Percentiles rank a stretch among this genome's conserved stretches.
Conservation (phyloP, 2,329 filamentous ascomycete species). For the Kalmusia sp. region DNA sequence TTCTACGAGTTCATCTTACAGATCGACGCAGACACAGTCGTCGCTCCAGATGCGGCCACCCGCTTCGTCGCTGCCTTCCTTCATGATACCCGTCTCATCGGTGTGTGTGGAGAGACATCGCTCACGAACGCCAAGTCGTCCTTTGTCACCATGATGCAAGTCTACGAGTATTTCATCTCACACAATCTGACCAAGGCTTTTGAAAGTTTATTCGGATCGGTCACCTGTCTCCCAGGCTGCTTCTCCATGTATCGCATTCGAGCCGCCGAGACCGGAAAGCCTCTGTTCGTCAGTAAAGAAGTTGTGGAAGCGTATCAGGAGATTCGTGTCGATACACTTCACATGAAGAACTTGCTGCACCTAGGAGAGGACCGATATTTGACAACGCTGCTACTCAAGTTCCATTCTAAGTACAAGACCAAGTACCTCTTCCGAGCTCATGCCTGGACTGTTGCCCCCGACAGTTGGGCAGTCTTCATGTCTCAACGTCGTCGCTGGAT, state of each 20-base stretch:
- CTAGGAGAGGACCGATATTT: slow-evolving; percentile 97
- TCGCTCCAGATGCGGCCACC: slow-evolving; percentile 86
- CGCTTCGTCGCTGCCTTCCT: slow-evolving; percentile 92
- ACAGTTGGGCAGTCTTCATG: slow-evolving; percentile 92
- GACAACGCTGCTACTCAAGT: slow-evolving; percentile 91
- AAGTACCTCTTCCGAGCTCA: slow-evolving; percentile 94
- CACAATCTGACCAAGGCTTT: slow-evolving; percentile 98
- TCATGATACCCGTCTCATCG: slow-evolving; percentile 91
- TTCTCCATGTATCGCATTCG: slow-evolving; percentile 99
- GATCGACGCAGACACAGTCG: slow-evolving; percentile 96
- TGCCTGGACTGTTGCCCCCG: slow-evolving; percentile 96
- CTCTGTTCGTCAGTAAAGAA: slow-evolving; percentile 92
- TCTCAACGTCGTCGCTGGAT: slow-evolving; percentile 99
- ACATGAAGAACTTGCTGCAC: slow-evolving; percentile 98
- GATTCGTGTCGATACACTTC: slow-evolving; percentile 94
- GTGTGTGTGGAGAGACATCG: slow-evolving; percentile 91
- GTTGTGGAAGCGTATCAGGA: slow-evolving; percentile 87
- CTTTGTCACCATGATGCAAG: slow-evolving; percentile 98
- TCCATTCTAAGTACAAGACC: slow-evolving; percentile 94
- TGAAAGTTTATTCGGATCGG: slow-evolving; percentile 94
- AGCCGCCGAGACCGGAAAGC: slow-evolving; percentile 91
- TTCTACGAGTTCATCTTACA: slow-evolving; percentile 98
- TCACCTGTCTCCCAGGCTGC: slow-evolving; percentile 97
- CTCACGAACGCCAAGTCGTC: slow-evolving; percentile 92
- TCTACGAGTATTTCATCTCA: slow-evolving; percentile 99